Conservation (phyloP, 1,139 yeast genomes). For the Petasospora fabianii region DNA sequence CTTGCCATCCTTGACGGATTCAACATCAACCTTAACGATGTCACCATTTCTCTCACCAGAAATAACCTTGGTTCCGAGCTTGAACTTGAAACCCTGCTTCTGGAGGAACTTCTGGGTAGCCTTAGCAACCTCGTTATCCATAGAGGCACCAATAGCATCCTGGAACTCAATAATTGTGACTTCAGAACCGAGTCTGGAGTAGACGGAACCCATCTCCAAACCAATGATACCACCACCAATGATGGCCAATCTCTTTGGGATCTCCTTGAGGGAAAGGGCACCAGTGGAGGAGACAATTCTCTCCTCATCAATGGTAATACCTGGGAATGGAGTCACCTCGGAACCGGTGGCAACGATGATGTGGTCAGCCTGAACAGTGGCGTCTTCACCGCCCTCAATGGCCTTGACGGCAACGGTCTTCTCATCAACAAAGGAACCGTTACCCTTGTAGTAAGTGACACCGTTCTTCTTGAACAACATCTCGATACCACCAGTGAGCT, state of each 20-base stretch:
- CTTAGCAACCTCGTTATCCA: constrained; percentile 96
- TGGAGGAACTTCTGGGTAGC: constrained; percentile 81
- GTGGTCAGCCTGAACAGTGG: constrained; percentile 72
- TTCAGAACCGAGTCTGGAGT: constrained; percentile 92
- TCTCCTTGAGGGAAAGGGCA: constrained; percentile 74
- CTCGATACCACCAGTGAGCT: constrained; percentile 91
- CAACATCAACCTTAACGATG: constrained; percentile 79
- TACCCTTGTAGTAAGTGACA: constrained; percentile 91
- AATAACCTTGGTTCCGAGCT: constrained; percentile 86
- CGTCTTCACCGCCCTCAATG: constrained; percentile 76
- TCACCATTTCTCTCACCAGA: constrained; percentile 89
- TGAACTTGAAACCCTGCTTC: constrained; percentile 94
- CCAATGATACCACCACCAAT: constrained; percentile 99
- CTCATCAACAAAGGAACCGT: constrained; percentile 84
- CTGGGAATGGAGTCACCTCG: constrained; percentile 98
- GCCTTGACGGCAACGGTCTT: constrained; percentile 77
- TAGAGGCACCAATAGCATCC: constrained; percentile 88
- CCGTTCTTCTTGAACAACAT: constrained; percentile 93
- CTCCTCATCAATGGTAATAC: constrained; percentile 94
- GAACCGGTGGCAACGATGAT: constrained; percentile 97
- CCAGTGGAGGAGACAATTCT: constrained; percentile 97
- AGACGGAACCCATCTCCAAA: constrained; percentile 98
- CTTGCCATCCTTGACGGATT: constrained; percentile 84
- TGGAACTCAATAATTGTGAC: constrained; percentile 94
- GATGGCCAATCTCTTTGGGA: constrained; percentile 87